Evolutionary conservation across 441 rosid genomes (phyloP).

Genomic region (Sinapis alba): DNA sequence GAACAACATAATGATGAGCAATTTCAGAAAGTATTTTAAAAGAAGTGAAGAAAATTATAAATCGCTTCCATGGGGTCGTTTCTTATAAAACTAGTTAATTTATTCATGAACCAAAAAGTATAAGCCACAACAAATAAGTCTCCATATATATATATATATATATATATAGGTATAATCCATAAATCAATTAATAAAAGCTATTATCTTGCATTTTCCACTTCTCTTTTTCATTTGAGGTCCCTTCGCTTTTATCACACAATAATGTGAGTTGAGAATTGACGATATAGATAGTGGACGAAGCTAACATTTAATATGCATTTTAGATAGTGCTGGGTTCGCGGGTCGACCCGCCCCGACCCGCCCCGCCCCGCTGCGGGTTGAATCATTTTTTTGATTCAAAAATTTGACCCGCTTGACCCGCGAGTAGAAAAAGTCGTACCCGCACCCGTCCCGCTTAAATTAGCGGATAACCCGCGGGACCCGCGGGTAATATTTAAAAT

Average conservation of each 20-base stretch:
- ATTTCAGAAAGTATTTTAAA: slow-evolving; percentile 29
- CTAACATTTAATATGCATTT: neutral
- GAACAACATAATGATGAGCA: slow-evolving; percentile 28
- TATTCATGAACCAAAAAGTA: slow-evolving; percentile 7
- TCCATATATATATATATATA: neutral
- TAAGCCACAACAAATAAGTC: neutral
- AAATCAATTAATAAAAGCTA: neutral
- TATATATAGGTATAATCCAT: neutral
- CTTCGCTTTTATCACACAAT: slow-evolving; percentile 15
- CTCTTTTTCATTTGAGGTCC: slow-evolving; percentile 18
- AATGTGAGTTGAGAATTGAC: slow-evolving; percentile 19
- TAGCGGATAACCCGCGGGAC: no score
- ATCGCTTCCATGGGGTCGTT: slow-evolving; percentile 25
- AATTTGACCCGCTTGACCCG: no score
- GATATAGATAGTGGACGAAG: neutral
- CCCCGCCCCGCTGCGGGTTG: no score
- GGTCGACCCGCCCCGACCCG: no score
- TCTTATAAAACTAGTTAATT: slow-evolving; percentile 11
- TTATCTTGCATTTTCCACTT: neutral
- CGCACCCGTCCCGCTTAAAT: no score
- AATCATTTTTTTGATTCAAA: no score
- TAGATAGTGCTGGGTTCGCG: no score
- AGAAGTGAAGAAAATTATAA: slow-evolving; percentile 18
- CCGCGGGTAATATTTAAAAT: no score
- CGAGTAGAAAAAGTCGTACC: no score